Evolutionary conservation across 176 grass and related monocot species (phyloP).

Genomic region (Hyparrhenia diplandra): DNA sequence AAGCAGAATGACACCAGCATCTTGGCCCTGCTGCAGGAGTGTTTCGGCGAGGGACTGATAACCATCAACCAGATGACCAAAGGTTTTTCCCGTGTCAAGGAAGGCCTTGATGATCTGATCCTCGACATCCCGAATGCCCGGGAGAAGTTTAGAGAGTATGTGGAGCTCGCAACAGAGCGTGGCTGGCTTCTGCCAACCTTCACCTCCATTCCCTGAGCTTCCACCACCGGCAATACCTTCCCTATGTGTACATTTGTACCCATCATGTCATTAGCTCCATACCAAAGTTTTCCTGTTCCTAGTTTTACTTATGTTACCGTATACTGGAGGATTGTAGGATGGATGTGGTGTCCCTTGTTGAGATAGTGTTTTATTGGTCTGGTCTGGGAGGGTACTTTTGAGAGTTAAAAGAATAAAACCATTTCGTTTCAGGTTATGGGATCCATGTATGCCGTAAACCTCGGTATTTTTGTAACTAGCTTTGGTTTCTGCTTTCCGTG

Average conservation of each 20-base stretch:
- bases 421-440: conserved; percentile 31
- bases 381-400: conserved; percentile 19
- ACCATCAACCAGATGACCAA: conserved; percentile 87
- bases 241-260: conserved; percentile 43
- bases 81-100: conserved; percentile 64
- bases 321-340: conserved; percentile 44
- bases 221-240: not conserved
- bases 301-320: conserved; percentile 26
- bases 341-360: conserved; percentile 19
- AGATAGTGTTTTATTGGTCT: conserved; percentile 36
- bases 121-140: conserved; percentile 67
- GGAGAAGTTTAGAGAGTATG: conserved; percentile 59
- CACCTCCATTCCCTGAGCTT: conserved; percentile 17
- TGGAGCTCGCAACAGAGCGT: conserved; percentile 39
- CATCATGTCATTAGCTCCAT: conserved; percentile 38
- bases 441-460: too few relatives aligned
- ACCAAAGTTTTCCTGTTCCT: conserved; percentile 39
- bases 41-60: conserved; percentile 70
- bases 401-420: conserved; percentile 36
- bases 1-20: conserved; percentile 61
- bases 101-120: conserved; percentile 68
- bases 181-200: conserved; percentile 64
- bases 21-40: conserved; percentile 57
- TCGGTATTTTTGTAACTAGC: too few relatives aligned
- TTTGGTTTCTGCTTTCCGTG: too few relatives aligned